Percentiles rank a stretch among this genome's conserved stretches.
phyloP scores from a whole-genome alignment of 371 early-diverging fungal genomes.

The Dichotomocladium elegans region DNA sequence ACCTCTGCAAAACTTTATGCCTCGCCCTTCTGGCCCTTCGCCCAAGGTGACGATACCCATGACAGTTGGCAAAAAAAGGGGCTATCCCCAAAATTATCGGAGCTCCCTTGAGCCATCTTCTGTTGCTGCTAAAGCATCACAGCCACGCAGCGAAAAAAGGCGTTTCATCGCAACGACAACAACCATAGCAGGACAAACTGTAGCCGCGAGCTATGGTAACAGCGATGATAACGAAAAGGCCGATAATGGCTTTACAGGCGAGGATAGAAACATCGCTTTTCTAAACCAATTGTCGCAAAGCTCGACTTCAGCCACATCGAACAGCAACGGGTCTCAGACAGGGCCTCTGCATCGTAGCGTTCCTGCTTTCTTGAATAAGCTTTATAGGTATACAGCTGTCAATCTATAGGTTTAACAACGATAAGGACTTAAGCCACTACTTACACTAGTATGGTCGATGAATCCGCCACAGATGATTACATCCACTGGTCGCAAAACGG shows the following conservation, averaged over 20 bases:
- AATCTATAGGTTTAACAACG: background rate
- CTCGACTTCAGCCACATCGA: background rate
- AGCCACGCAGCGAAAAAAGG: too few species aligned
- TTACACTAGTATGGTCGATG: constrained; percentile 64
- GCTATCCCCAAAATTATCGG: background rate
- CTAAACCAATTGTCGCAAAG: too few species aligned
- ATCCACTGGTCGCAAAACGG: constrained; percentile 77
- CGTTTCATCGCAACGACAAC: too few species aligned
- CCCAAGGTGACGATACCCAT: too few species aligned
- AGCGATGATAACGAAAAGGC: too few species aligned
- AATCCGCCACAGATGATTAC: constrained; percentile 55
- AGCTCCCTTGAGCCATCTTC: background rate
- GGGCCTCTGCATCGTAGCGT: constrained; percentile 5
- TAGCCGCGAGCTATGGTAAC: too few species aligned
- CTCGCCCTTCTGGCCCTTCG: background rate
- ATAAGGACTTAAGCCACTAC: background rate
- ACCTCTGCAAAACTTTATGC: too few species aligned
- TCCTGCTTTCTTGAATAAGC: constrained; percentile 14
- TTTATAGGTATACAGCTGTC: constrained; percentile 16
- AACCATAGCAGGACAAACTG: background rate
- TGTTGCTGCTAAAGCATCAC: background rate
- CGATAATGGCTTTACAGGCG: too few species aligned
- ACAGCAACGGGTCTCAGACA: too few species aligned
- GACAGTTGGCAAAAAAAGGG: constrained; percentile 1
- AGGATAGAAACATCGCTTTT: too few species aligned